These are phyloP conservation scores for Schoenoplectus tabernaemontani DNA, from an alignment of 202 grass and related monocot genomes.

Conservation along the genomic window DNA sequence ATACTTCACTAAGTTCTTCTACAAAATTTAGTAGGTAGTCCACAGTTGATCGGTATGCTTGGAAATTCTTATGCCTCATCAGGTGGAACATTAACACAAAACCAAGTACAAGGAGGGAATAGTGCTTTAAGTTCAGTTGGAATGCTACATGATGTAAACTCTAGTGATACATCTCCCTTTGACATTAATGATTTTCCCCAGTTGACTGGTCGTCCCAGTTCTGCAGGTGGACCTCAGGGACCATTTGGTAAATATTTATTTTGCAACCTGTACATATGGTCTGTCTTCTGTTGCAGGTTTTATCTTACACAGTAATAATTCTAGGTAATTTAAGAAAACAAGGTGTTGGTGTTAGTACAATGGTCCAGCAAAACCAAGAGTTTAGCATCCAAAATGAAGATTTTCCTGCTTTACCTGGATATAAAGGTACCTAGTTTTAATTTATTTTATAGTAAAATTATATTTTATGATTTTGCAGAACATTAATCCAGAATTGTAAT, in stretches of 20 bases:
- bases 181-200: constrained; percentile 99
- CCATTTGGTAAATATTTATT: constrained; percentile 73
- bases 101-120: constrained; percentile 52
- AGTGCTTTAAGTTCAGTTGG: constrained; percentile 72
- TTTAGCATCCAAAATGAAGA: constrained; percentile 99
- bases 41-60: constrained; percentile 84
- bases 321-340: constrained; percentile 78
- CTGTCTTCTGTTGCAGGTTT: constrained; percentile 11
- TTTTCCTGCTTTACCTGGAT: constrained; percentile 96
- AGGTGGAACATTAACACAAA: constrained; percentile 72
- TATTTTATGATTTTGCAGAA: constrained; percentile 1
- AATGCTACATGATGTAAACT: constrained; percentile 80
- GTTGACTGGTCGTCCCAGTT: constrained; percentile 84
- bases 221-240: constrained; percentile 78
- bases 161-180: constrained; percentile 62
- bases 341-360: constrained; percentile 84
- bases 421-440: constrained; percentile 64
- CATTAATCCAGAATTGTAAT: background rate
- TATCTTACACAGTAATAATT: constrained; percentile 17
- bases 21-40: constrained; percentile 35
- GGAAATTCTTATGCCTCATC: constrained; percentile 77
- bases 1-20: constrained; percentile 15
- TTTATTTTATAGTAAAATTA: constrained; percentile 2
- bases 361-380: constrained; percentile 97
- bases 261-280: constrained; percentile 1